phyloP scores from a whole-genome alignment of 305 asterid species.

The Solanum hybrid region DNA sequence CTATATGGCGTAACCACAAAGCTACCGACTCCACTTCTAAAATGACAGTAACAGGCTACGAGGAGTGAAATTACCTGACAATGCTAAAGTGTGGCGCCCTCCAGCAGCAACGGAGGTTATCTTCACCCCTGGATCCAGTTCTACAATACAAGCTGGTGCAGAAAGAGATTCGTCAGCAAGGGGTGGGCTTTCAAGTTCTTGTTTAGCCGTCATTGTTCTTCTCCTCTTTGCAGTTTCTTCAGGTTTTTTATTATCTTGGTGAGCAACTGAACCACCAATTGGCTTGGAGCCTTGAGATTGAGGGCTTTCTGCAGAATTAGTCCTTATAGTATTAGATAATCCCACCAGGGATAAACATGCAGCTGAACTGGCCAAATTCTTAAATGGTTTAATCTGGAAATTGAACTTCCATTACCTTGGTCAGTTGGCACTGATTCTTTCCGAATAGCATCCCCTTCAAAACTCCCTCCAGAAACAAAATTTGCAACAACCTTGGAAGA shows the following conservation, averaged over 20 bases:
- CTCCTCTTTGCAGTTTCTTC: conserved; percentile 46
- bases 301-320: conserved; percentile 24
- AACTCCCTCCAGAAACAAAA: conserved; percentile 18
- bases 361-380: neutral
- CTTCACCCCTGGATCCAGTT: conserved; percentile 50
- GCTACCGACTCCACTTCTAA: conserved; percentile 17
- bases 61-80: conserved; percentile 40
- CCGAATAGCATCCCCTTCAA: conserved; percentile 26
- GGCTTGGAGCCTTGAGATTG: conserved; percentile 27
- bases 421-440: conserved; percentile 28
- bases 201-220: conserved; percentile 26
- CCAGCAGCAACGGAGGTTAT: conserved; percentile 66
- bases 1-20: conserved; percentile 37
- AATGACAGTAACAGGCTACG: conserved; percentile 4
- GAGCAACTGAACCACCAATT: conserved; percentile 14
- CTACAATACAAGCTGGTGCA: conserved; percentile 50
- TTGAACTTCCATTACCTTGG: conserved; percentile 26
- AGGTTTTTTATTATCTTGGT: conserved; percentile 27
- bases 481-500: conserved; percentile 23
- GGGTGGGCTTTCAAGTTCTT: conserved; percentile 30
- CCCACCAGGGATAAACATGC: neutral
- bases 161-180: conserved; percentile 56
- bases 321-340: neutral
- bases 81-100: conserved; percentile 63
- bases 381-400: neutral